Conservation (phyloP, 257 asterid genomes). For the Ballota nigra region DNA sequence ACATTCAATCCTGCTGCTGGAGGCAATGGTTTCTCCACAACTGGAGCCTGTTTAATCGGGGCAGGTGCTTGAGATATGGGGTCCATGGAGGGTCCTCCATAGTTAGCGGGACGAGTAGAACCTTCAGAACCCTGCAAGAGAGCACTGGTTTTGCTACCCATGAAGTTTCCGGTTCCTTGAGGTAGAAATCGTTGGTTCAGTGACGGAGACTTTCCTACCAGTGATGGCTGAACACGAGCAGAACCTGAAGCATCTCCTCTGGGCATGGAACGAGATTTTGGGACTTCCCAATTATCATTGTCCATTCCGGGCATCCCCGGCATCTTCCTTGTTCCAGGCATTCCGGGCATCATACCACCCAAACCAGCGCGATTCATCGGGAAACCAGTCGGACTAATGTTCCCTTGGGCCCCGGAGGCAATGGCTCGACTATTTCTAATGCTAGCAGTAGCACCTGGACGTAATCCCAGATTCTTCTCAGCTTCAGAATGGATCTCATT, state of each 20-base stretch:
- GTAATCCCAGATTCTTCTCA: conserved; percentile 86
- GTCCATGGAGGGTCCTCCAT: conserved; percentile 38
- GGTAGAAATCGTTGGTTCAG: conserved; percentile 56
- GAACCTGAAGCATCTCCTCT: conserved; percentile 57
- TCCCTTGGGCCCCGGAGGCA: conserved; percentile 58
- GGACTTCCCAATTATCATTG: conserved; percentile 80
- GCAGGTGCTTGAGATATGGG: conserved; percentile 40
- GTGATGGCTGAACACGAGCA: conserved; percentile 55
- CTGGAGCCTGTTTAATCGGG: conserved; percentile 36
- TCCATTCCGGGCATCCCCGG: conserved; percentile 81
- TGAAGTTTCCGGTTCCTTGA: conserved; percentile 63
- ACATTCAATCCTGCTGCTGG: conserved; percentile 34
- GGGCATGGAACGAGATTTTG: conserved; percentile 72
- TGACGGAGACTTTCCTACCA: conserved; percentile 52
- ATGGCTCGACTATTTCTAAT: conserved; percentile 64
- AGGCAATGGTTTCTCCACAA: conserved; percentile 35
- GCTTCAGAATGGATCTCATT: conserved; percentile 93
- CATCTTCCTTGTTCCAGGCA: conserved; percentile 91
- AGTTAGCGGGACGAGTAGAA: conserved; percentile 38
- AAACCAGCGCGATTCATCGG: conserved; percentile 76
- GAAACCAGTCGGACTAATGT: conserved; percentile 58
- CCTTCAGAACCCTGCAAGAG: conserved; percentile 66
- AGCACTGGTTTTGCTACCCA: conserved; percentile 64
- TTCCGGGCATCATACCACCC: conserved; percentile 99
- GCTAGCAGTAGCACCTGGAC: conserved; percentile 92